A percentile compares a stretch with the other conserved stretches of the same genome.
phyloP scores from a whole-genome alignment of 1,284 basidiomycete genomes.

The Puccinia polysora region DNA sequence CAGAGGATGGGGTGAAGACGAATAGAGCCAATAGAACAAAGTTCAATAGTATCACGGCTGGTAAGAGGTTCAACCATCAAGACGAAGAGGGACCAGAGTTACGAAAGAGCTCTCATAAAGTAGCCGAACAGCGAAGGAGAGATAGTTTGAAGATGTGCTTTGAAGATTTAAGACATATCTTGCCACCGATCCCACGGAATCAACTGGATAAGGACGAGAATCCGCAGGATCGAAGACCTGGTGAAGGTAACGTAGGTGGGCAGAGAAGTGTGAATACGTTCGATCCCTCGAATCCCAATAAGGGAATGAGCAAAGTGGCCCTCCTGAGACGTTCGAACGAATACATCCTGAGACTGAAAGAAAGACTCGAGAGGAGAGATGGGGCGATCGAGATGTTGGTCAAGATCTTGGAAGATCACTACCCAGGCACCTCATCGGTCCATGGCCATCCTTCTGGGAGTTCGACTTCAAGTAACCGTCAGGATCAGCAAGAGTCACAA shows the following conservation, averaged over 20 bases:
- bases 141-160: conserved; percentile 94
- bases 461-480: not conserved
- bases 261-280: conserved; percentile 46
- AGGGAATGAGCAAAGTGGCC: conserved; percentile 47
- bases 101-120: conserved; percentile 91
- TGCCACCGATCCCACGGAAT: conserved; percentile 67
- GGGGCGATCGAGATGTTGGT: conserved; percentile 18
- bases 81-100: conserved; percentile 52
- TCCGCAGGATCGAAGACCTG: conserved; percentile 48
- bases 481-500: not conserved
- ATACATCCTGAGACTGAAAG: conserved; percentile 10
- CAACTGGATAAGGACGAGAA: conserved; percentile 5
- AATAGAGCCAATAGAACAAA: not conserved
- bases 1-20: not conserved
- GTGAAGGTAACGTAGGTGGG: conserved; percentile 50
- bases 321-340: conserved; percentile 49
- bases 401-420: conserved; percentile 2
- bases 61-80: no score
- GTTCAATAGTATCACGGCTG: not conserved
- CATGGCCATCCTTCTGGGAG: not conserved
- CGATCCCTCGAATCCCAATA: conserved; percentile 27
- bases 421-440: no score
- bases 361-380: conserved; percentile 23
- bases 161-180: conserved; percentile 79
- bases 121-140: conserved; percentile 91